Evolutionary conservation across 345 rosid genomes (phyloP), one percentile per base, ranked within the genome.

Genomic region (Noccaea caerulescens): DNA sequence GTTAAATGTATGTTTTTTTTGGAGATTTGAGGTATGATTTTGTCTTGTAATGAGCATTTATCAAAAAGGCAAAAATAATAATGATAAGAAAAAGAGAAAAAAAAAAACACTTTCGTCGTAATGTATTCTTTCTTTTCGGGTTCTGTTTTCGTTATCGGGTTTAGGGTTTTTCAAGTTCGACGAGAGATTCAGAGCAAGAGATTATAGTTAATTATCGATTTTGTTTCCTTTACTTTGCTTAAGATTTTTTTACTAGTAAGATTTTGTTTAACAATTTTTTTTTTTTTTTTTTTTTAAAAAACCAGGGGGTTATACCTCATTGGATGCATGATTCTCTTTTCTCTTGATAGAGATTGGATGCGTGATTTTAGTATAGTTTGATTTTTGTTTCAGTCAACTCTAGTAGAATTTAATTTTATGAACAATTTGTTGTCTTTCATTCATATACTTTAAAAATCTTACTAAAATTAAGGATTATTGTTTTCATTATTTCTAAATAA

Each of bases 1-100:
- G 56, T 66, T 58, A 58, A 73, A 50, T 58, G 32, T 30, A 36
- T 65, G 20, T 66, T 55, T 41, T 65, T 47, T 50, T 38, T 44
- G 71, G 57, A 37, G 63, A 54, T 72, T 72, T 75, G 63, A 68
- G 57, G 57, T 75, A 68, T 68, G 74, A 63, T 75, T 68, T 75
- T 68, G 74, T 68, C 70, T 61, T 61, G 3, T 75, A 37, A 75
- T 54, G 69, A 41, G n/a, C 7, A 68, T 52, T 60, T 59, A 11
- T 65, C 9, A 4, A 4, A 7, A 0, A 13, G 6, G 12, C 25
- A 5, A 2, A 27, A 10, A 1, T 3, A 27, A 27, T 27, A 27
- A 27, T 27, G 30, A 27, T 27, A 20, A 11, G 1, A 43, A 51
- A 20, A 20, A 20, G 33, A 23, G 10, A 20, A 1, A 20, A 1